Base-by-base conservation (phyloP, 495 filamentous ascomycete species). In the Durotheca rogersii region DNA sequence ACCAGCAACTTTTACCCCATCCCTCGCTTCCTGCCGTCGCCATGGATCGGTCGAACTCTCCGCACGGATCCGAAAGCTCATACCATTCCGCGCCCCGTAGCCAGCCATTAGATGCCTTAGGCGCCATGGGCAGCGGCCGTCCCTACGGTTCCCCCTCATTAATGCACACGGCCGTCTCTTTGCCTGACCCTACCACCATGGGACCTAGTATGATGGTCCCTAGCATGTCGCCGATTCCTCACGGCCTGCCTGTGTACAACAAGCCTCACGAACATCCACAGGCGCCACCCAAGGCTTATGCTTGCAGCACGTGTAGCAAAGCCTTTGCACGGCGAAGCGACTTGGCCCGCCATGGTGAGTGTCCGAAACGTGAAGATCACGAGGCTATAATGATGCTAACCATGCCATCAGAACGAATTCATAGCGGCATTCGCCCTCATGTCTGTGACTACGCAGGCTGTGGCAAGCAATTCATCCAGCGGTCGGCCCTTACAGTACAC, bases 401-500 rank as follows among this genome's bases (percentile, higher is more conserved):
- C 41, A 71, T 33, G n/a, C 10, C 21, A 18, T 7, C 62, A 97
- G 93, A 98, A 70, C 86, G 93, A 10, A 98, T 98, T 47, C 93
- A 98, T 64, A 95, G 83, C 39, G 94, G 94, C 10, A 75, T 91
- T 33, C 78, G 94, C 29, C 93, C 93, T 27, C 93, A 98, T 68
- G 87, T 90, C 34, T 98, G 93, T 68, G 91, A 95, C 54, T 86
- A 82, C 66, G 86, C 86, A 30, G 86, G 85, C 12, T 98, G 93
- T 68, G 84, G 84, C 21, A 98, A 97, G 66, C 90, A 92, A 61
- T 98, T 98, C 66, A 98, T 98, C 55, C 93, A 98, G 62, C 83
- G 93, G 25, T 96, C 93, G n/a, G 93, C 93, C 6, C 75, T 98
- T 67, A 98, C 93, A 1, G 93, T 98, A 3, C 93, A 98, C 68